Evolutionary conservation across 345 rosid species (phyloP), one percentile per base, ranked within the genome.

Genomic region (Linum trigynum): DNA sequence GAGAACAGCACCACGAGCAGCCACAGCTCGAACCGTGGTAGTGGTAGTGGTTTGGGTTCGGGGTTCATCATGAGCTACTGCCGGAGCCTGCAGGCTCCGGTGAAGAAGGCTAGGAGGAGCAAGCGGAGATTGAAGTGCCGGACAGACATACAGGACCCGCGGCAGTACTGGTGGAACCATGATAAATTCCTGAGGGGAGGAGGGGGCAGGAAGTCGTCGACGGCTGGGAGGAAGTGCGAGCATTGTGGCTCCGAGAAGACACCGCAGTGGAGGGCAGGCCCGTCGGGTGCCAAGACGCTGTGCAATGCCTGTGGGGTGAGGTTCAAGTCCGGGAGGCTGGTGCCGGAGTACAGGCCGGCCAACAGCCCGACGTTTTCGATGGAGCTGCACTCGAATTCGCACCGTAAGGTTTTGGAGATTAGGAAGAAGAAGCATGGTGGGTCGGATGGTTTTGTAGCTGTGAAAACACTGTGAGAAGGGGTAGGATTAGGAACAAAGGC

Each of bases 221-320:
- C 65, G 0, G 71, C 77, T 1, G 96, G 96, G 51, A 83, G 96
- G 75, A 85, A 84, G 72, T 87, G 97, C 72, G 88, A 78, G 72
- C 97, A 87, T 67, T 90, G 97, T 14, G 90, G 92, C 16, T 75
- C 86, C 10, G 95, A 90, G 71, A 85, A 84, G 78, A 90, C 97
- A 23, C 97, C 97, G 38, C 97, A 90, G 58, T 90, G 97, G 97
- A 77, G 95, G 71, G 92, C 91, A 0, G 95, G 97, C 32, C 97
- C 90, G 0, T 35, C 64, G 38, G 97, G 97, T 2, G 87, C 95
- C 7, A 90, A 90, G 68, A 90, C 95, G 14, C 83, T 90, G 35
- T 90, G 97, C 67, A 90, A 90, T 50, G 97, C 97, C 3, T 90
- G 95, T 61, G 97, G 97, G 63, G 92, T 90, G 64, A 82, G 97